These are phyloP conservation scores for Trypanosoma avium DNA, from an alignment of 208 protist genomes.

Conservation along the genomic window DNA sequence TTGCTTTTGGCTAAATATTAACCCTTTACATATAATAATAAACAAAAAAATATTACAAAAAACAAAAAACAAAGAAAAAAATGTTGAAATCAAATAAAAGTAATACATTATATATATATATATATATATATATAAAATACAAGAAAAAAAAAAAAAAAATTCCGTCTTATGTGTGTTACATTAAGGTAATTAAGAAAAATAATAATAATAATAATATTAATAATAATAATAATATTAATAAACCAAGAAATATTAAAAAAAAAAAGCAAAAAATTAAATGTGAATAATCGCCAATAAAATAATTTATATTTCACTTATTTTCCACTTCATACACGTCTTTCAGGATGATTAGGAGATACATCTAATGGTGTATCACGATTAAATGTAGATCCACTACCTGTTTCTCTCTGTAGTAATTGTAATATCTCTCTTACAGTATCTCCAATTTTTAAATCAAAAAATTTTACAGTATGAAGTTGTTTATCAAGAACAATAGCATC, in stretches of 20 bases:
- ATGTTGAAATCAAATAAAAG: not conserved
- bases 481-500: constrained; percentile 66
- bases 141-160: not conserved
- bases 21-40: not conserved
- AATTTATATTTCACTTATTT: not conserved
- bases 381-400: constrained; percentile 38
- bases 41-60: not conserved
- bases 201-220: not conserved
- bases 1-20: not conserved
- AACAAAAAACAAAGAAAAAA: not conserved
- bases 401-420: constrained; percentile 56
- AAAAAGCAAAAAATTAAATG: not conserved
- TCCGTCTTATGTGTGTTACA: not conserved
- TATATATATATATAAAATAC: constrained; percentile 9
- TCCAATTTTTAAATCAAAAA: constrained; percentile 85
- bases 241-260: not conserved
- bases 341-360: constrained; percentile 69
- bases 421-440: constrained; percentile 82
- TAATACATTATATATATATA: constrained; percentile 15
- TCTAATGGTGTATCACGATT: constrained; percentile 55
- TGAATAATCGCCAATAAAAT: not conserved
- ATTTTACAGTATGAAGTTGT: constrained; percentile 87
- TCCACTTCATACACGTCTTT: constrained; percentile 70
- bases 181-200: not conserved
- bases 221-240: not conserved